Evolutionary conservation across 768 basidiomycete species (phyloP).

Genomic region (Boletellus emodensis): DNA sequence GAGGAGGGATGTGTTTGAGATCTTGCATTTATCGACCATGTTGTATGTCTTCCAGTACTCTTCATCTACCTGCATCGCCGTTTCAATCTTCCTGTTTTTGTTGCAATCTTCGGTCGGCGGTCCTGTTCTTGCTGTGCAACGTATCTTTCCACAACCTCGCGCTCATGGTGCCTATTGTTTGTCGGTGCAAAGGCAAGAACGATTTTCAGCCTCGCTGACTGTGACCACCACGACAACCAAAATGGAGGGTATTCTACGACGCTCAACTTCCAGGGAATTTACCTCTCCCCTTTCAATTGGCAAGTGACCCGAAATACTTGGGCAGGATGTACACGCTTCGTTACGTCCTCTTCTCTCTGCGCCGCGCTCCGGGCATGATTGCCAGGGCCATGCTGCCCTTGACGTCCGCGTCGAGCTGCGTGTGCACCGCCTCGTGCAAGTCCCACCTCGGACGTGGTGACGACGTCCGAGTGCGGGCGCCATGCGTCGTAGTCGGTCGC

Average conservation of each 20-base stretch:
- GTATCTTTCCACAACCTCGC: too few species aligned
- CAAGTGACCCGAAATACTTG: slow-evolving; percentile 51
- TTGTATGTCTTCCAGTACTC: slow-evolving; percentile 12
- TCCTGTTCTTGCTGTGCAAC: not conserved
- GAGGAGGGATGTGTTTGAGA: not conserved
- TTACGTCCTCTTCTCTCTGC: slow-evolving; percentile 54
- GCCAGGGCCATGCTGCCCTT: slow-evolving; percentile 80
- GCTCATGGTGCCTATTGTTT: too few species aligned
- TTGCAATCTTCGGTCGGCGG: not conserved
- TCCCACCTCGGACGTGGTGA: slow-evolving; percentile 88
- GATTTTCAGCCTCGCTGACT: too few species aligned
- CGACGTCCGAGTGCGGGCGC: slow-evolving; percentile 73
- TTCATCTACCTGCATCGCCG: slow-evolving; percentile 1
- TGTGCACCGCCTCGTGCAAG: slow-evolving; percentile 56
- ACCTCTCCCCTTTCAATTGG: not conserved
- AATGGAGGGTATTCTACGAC: too few species aligned
- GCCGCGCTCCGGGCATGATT: slow-evolving; percentile 65
- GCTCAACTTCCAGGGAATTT: too few species aligned
- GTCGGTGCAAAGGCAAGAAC: too few species aligned
- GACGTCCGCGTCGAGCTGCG: slow-evolving; percentile 53
- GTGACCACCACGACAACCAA: too few species aligned
- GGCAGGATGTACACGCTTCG: slow-evolving; percentile 76
- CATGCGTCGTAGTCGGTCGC: slow-evolving; percentile 96
- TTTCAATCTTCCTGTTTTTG: not conserved
- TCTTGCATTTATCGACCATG: slow-evolving; percentile 11